Percentiles rank a stretch among this genome's conserved stretches.
Evolutionary conservation across 202 grass and related monocot species (phyloP).

Genomic region (Schoenoplectus triqueter): DNA sequence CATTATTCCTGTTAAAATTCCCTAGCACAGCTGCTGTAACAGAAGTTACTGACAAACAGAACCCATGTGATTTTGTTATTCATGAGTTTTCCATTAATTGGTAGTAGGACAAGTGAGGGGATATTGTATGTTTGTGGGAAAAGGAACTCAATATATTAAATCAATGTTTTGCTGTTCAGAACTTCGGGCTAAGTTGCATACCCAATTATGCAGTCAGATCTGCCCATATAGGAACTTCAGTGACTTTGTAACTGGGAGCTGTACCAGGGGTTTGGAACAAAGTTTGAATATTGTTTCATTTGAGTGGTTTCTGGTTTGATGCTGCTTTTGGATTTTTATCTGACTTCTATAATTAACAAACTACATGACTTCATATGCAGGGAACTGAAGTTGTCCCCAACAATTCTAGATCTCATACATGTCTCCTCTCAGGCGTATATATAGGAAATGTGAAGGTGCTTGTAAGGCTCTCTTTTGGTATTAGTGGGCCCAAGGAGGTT

Average conservation of each 20-base stretch:
- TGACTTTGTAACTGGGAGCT: neutral
- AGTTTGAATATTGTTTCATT: neutral
- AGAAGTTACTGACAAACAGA: too few relatives aligned
- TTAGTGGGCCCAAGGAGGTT: slow-evolving; percentile 92
- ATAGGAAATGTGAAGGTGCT: slow-evolving; percentile 82
- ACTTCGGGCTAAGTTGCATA: neutral
- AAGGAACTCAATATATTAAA: neutral
- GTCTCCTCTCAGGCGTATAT: slow-evolving; percentile 80
- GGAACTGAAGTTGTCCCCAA: slow-evolving; percentile 84
- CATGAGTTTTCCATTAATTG: neutral
- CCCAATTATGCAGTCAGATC: neutral
- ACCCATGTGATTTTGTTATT: neutral
- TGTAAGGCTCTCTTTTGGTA: slow-evolving; percentile 82
- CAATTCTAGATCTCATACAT: slow-evolving; percentile 96
- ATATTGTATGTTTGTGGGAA: neutral
- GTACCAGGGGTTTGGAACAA: neutral
- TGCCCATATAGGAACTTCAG: neutral
- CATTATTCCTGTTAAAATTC: too few relatives aligned
- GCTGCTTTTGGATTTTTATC: slow-evolving; percentile 1
- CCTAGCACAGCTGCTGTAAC: too few relatives aligned
- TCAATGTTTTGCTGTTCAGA: neutral
- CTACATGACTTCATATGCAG: slow-evolving; percentile 44
- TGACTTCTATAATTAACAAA: neutral
- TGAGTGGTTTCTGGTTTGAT: slow-evolving; percentile 13
- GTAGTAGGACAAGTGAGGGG: neutral